A percentile compares a stretch with the other conserved stretches of the same genome.
Conservation (phyloP, 2,329 filamentous ascomycete species). For the Colletotrichum lupini region DNA sequence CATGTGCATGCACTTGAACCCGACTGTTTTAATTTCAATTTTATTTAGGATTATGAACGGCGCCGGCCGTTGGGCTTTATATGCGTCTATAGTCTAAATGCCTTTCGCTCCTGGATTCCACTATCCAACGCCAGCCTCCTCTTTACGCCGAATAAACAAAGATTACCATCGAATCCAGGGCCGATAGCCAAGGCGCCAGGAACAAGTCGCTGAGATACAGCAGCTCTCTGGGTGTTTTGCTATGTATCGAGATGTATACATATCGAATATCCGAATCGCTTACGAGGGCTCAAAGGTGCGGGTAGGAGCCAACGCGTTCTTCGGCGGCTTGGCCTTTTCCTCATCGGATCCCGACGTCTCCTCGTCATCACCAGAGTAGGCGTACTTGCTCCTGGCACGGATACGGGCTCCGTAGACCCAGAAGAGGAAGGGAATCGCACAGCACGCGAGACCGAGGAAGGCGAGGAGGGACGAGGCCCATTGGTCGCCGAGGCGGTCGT, state of each 20-base stretch:
- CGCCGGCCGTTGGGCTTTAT: not conserved
- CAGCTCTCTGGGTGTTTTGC: not conserved
- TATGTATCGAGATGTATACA: not conserved
- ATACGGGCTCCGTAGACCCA: slow-evolving; percentile 81
- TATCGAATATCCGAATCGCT: not conserved
- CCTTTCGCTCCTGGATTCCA: not conserved
- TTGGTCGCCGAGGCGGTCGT: slow-evolving; percentile 75
- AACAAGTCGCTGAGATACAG: not conserved
- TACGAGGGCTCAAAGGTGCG: slow-evolving; percentile 30
- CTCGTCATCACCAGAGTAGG: slow-evolving; percentile 72
- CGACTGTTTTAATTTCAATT: not conserved
- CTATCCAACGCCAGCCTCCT: not conserved
- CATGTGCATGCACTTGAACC: not conserved
- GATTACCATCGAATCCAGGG: not conserved
- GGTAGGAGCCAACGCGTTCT: slow-evolving; percentile 19
- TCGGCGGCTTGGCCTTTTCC: slow-evolving; percentile 48
- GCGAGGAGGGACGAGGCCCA: slow-evolving; percentile 81
- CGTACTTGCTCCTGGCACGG: slow-evolving; percentile 75
- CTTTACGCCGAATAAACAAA: slow-evolving; percentile 15
- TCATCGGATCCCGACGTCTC: slow-evolving; percentile 47
- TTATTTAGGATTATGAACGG: slow-evolving; percentile 10
- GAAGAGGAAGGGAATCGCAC: slow-evolving; percentile 85
- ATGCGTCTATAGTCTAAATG: slow-evolving; percentile 1
- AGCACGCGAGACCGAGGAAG: slow-evolving; percentile 81
- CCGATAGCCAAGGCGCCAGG: not conserved